A percentile compares a stretch with the other conserved stretches of the same genome.
Conservation (phyloP, 129 eudicot species). For the Helichrysum umbraculigerum region DNA sequence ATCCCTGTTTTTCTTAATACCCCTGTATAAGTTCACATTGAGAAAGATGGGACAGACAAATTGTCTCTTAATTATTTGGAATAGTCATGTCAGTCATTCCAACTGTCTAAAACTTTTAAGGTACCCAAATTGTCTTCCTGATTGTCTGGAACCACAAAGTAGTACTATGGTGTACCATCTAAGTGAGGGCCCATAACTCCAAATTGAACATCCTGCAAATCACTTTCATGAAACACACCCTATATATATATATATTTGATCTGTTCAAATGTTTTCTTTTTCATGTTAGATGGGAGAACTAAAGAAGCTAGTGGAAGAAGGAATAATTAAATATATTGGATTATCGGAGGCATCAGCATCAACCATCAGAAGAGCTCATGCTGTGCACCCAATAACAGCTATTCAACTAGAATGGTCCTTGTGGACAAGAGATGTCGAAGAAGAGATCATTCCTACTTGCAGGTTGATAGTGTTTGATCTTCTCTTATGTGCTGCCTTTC, state of each 20-base stretch:
- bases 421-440: constrained; percentile 67
- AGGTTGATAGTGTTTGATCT: constrained; percentile 34
- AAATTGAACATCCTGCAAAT: neutral
- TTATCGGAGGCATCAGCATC: constrained; percentile 72
- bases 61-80: neutral
- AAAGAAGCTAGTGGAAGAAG: constrained; percentile 65
- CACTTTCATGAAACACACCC: neutral
- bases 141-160: no score
- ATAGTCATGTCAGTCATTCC: neutral
- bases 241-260: neutral
- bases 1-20: neutral
- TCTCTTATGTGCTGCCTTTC: neutral
- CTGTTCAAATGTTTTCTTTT: neutral
- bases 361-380: constrained; percentile 77
- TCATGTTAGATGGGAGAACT: constrained; percentile 60
- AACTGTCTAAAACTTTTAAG: neutral
- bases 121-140: no score
- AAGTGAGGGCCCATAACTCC: neutral
- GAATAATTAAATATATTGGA: constrained; percentile 64
- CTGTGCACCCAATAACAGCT: constrained; percentile 73
- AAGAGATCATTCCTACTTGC: constrained; percentile 65
- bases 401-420: constrained; percentile 73
- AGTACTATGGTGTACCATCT: neutral
- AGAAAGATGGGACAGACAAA: neutral
- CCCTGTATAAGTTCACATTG: neutral